Evolutionary conservation across 768 basidiomycete genomes (phyloP).

Genomic region (Trametes sanguinea): DNA sequence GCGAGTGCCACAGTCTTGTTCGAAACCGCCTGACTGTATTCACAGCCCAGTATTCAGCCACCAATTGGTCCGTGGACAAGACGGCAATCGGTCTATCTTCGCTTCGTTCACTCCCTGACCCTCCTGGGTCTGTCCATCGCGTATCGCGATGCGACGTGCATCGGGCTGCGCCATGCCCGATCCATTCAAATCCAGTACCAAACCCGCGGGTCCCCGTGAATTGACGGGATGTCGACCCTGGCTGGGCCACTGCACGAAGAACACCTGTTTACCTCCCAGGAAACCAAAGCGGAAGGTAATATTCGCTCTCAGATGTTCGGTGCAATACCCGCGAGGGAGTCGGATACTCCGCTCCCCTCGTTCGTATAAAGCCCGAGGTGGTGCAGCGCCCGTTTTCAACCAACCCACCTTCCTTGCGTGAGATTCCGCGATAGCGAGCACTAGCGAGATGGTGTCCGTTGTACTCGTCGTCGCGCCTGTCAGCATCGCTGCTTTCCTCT

Average conservation of each 20-base stretch:
- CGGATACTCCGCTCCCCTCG: conserved; percentile 3
- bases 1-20: background rate
- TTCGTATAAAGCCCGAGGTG: conserved; percentile 17
- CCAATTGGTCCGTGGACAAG: conserved; percentile 3
- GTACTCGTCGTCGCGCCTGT: conserved; percentile 12
- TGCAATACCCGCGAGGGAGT: conserved; percentile 6
- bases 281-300: conserved; percentile 5
- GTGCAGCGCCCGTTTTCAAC: background rate
- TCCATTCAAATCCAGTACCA: conserved; percentile 6
- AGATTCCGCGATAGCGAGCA: background rate
- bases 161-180: conserved; percentile 15
- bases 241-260: background rate
- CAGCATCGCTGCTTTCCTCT: conserved; percentile 18
- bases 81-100: conserved; percentile 18
- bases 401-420: conserved; percentile 2
- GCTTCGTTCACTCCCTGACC: conserved; percentile 12
- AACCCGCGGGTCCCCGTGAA: conserved; percentile 2
- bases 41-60: background rate
- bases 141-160: conserved; percentile 21
- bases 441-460: background rate
- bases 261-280: background rate
- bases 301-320: conserved; percentile 14
- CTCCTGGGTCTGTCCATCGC: conserved; percentile 10
- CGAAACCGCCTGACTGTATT: conserved; percentile 4
- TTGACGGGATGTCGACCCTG: conserved; percentile 5